Conservation (phyloP, 208 protist species). For the Crithidia mellificae region DNA sequence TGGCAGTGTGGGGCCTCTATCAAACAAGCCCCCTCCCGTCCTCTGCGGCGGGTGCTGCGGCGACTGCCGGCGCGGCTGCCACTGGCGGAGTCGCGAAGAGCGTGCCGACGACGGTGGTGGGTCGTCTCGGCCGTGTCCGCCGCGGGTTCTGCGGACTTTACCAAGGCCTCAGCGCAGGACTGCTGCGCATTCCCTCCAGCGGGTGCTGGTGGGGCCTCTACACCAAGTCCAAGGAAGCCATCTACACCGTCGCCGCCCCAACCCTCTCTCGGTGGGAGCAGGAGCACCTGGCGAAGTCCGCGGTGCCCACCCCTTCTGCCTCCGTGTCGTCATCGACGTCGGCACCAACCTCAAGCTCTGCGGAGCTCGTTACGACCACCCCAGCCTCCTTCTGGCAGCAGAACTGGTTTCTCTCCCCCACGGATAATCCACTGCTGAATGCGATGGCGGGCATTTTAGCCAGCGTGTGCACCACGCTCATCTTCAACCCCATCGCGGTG, state of each 20-base stretch:
- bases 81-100: background rate
- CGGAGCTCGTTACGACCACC: background rate
- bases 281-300: constrained; percentile 13
- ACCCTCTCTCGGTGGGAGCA: constrained; percentile 55
- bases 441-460: constrained; percentile 59
- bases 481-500: constrained; percentile 85
- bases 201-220: constrained; percentile 88
- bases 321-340: too few species aligned
- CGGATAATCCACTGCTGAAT: constrained; percentile 84
- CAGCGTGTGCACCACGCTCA: constrained; percentile 62
- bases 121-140: constrained; percentile 12
- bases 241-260: constrained; percentile 67
- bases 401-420: constrained; percentile 76
- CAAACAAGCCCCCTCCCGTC: constrained; percentile 17
- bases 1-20: constrained; percentile 53
- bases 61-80: background rate
- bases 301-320: background rate
- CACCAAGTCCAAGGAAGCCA: constrained; percentile 63
- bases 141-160: constrained; percentile 64
- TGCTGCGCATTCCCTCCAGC: constrained; percentile 72
- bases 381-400: constrained; percentile 43
- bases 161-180: constrained; percentile 61
- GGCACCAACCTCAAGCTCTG: too few species aligned
- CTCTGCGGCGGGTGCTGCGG: too few species aligned
- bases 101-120: too few species aligned